A percentile compares a stretch with the other conserved stretches of the same genome.
Evolutionary conservation across 202 grass and related monocot species (phyloP).

Genomic region (Carex arenaria): DNA sequence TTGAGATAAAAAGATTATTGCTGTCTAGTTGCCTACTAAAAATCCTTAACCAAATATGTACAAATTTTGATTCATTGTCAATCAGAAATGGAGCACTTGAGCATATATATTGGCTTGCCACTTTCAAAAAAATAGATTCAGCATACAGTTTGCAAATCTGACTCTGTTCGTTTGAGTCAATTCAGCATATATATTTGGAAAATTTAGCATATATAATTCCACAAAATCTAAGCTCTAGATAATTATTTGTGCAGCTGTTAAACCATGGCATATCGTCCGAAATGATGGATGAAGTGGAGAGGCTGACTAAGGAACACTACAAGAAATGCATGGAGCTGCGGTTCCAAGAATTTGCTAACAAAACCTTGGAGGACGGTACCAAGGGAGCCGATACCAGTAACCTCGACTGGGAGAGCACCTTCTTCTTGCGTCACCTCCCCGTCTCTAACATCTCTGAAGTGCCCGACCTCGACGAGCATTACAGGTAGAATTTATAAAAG

Average conservation of each 20-base stretch:
- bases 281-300: slow-evolving; percentile 76
- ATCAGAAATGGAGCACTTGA: background rate
- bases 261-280: slow-evolving; percentile 71
- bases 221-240: background rate
- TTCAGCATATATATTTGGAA: background rate
- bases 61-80: background rate
- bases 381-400: slow-evolving; percentile 22
- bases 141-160: background rate
- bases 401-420: slow-evolving; percentile 94
- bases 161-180: background rate
- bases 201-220: background rate
- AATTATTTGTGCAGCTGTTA: slow-evolving; percentile 35
- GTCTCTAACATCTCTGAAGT: slow-evolving; percentile 58
- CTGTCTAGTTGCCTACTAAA: background rate
- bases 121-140: background rate
- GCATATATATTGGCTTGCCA: background rate
- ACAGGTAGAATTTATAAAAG: slow-evolving; percentile 27
- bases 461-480: slow-evolving; percentile 57
- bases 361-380: slow-evolving; percentile 28
- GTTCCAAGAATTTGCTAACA: slow-evolving; percentile 64
- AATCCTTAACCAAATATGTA: background rate
- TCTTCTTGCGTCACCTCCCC: slow-evolving; percentile 85
- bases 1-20: background rate
- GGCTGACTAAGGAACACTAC: slow-evolving; percentile 83
- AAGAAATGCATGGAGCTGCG: slow-evolving; percentile 47